Evolutionary conservation across 1,284 basidiomycete species (phyloP).

Genomic region (Ustilago bromivora): DNA sequence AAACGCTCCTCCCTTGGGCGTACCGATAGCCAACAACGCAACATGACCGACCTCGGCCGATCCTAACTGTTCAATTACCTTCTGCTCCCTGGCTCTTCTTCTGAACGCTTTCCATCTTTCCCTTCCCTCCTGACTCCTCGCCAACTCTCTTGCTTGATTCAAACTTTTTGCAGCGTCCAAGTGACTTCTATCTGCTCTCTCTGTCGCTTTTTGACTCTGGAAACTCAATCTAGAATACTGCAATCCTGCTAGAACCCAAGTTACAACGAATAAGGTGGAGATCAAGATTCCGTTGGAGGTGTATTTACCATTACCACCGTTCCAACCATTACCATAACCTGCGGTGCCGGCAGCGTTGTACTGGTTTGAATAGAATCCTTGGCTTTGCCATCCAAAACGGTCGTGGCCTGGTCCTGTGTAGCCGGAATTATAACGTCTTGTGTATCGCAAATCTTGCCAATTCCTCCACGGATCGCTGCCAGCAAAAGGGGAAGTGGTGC

Average conservation of each 20-base stretch:
- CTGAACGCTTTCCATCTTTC: slow-evolving; percentile 28
- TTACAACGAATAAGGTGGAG: slow-evolving; percentile 37
- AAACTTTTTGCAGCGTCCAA: slow-evolving; percentile 33
- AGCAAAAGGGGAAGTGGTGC: background rate
- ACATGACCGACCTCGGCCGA: background rate
- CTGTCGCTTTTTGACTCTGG: slow-evolving; percentile 43
- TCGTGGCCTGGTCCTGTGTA: slow-evolving; percentile 30
- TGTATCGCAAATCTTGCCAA: slow-evolving; percentile 39
- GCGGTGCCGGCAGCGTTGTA: background rate
- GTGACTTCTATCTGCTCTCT: slow-evolving; percentile 31
- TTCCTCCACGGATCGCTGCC: slow-evolving; percentile 8
- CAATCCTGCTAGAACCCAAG: slow-evolving; percentile 46
- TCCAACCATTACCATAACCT: slow-evolving; percentile 20
- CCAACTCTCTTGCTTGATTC: slow-evolving; percentile 29
- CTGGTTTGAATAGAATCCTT: slow-evolving; percentile 30
- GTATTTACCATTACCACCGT: slow-evolving; percentile 40
- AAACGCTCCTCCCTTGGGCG: background rate
- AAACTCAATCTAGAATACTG: slow-evolving; percentile 40
- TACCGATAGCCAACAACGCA: background rate
- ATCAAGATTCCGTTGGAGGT: slow-evolving; percentile 44
- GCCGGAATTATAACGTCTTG: slow-evolving; percentile 11
- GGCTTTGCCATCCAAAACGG: slow-evolving; percentile 45
- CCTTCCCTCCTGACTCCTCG: slow-evolving; percentile 35
- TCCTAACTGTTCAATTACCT: slow-evolving; percentile 12
- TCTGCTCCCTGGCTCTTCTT: slow-evolving; percentile 30